Base-by-base conservation (phyloP, 2,329 filamentous ascomycete genomes). In the Colletotrichum nymphaeae region DNA sequence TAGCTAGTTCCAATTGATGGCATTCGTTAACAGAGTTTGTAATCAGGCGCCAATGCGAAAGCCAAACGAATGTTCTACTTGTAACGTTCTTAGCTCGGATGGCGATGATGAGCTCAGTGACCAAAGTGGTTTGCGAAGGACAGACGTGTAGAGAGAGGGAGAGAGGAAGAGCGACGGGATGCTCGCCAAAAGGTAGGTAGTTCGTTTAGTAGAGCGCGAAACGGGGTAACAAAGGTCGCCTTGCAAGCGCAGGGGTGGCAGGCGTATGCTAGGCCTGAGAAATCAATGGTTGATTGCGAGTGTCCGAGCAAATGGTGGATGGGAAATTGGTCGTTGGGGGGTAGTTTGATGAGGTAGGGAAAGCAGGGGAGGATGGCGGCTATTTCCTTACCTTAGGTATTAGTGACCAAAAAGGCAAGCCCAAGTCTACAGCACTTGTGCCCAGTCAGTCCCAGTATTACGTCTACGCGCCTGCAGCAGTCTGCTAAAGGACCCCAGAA, bases 241-340 rank as follows among this genome's bases (percentile, higher is more conserved):
- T 49, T 30, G 59, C 37, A n/a, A n/a, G 19, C 19, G 53, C 53
- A 26, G 24, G 46, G 26, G 42, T 32, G 19, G 14, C 2, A 24
- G 28, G 5, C 32, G 14, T 28, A 19, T 35, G 35, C 19, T 37
- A n/a, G n/a, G 30, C 37, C 28, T 53, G 28, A 14, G 24, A 11
- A 14, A 56, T 28, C 66, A 24, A 64, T 7, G 7, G 30, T 42
- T 58, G 63, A 49, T 57, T 53, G 49, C 62, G 65, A 63, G 57
- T 30, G 24, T 49, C 42, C 8, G 42, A 49, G 35, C 37, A 63
- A 53, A 56, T 57, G 30, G 65, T n/a, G 19, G 26, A 57, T 28
- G 32, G 68, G 67, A 60, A 56, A 64, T 72, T 67, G 57, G 56
- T 59, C 69, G 49, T 46, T 46, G 65, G 55, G 35, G 58, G 70